Percentiles rank a stretch among this genome's conserved stretches.
Conservation (phyloP, 2,329 filamentous ascomycete genomes). For the Clonostachys rosea region DNA sequence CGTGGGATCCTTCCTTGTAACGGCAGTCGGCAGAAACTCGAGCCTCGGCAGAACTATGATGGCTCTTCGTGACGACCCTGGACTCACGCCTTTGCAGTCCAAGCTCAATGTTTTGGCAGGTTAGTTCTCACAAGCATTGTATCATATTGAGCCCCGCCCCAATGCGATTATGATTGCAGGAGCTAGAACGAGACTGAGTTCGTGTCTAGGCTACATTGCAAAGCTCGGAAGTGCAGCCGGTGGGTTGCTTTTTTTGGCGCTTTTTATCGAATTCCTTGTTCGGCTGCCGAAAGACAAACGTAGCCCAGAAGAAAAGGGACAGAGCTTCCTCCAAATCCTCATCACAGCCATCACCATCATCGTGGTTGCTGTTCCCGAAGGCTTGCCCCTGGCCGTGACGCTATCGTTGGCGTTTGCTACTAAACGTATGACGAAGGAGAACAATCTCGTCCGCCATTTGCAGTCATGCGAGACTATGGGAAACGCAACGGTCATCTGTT, state of each 20-base stretch:
- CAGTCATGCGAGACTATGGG: constrained; percentile 66
- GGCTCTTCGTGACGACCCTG: constrained; percentile 66
- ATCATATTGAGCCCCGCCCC: no score
- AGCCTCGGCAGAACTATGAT: constrained; percentile 71
- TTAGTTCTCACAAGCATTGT: no score
- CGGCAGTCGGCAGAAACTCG: constrained; percentile 64
- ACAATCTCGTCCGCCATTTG: constrained; percentile 60
- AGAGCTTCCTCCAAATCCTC: constrained; percentile 58
- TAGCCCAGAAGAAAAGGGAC: constrained; percentile 49
- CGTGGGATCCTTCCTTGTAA: constrained; percentile 67
- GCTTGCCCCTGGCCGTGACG: constrained; percentile 61
- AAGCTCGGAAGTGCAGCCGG: constrained; percentile 58
- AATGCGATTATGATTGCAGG: no score
- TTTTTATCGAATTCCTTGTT: constrained; percentile 73
- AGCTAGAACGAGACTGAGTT: no score
- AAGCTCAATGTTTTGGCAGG: constrained; percentile 50
- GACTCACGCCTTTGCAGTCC: constrained; percentile 68
- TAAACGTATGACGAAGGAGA: constrained; percentile 61
- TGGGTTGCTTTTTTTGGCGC: constrained; percentile 67
- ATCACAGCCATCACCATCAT: constrained; percentile 65
- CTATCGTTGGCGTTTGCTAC: constrained; percentile 62
- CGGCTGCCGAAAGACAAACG: constrained; percentile 47
- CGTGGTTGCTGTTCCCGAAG: constrained; percentile 64
- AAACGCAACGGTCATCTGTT: constrained; percentile 67
- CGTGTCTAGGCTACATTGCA: constrained; percentile 14